phyloP scores from a whole-genome alignment of 371 early-diverging fungal genomes.

The Mucor piriformis region DNA sequence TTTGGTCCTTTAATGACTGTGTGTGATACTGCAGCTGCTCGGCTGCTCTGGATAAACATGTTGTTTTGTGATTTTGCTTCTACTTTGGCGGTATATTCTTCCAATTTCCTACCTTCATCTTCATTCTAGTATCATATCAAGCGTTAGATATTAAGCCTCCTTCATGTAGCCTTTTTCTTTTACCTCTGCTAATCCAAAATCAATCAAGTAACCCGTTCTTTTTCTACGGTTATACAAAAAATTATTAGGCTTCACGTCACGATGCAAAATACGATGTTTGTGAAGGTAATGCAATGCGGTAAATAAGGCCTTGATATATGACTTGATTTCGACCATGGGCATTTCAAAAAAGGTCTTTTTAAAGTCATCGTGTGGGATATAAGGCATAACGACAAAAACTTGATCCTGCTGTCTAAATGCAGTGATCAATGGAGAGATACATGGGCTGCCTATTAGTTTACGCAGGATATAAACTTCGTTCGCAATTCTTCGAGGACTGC shows the following conservation, averaged over 20 bases:
- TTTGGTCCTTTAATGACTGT: too few species aligned
- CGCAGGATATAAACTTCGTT: constrained; percentile 87
- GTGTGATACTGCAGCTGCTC: neutral
- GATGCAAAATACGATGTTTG: constrained; percentile 73
- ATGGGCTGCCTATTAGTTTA: constrained; percentile 54
- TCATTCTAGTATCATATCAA: constrained; percentile 12
- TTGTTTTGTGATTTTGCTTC: neutral
- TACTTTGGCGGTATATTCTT: neutral
- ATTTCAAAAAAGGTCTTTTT: constrained; percentile 25
- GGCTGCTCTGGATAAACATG: neutral
- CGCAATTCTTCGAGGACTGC: constrained; percentile 82
- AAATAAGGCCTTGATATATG: constrained; percentile 83
- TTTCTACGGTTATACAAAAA: constrained; percentile 82
- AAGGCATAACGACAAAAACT: constrained; percentile 88
- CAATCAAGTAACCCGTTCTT: constrained; percentile 90
- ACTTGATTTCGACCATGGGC: constrained; percentile 66
- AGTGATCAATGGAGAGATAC: constrained; percentile 82
- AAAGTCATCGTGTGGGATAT: constrained; percentile 87
- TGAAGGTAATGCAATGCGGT: constrained; percentile 79
- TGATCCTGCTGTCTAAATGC: constrained; percentile 86
- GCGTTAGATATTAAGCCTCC: neutral
- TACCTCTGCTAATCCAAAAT: constrained; percentile 97
- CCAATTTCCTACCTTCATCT: constrained; percentile 19
- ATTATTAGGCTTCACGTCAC: constrained; percentile 98
- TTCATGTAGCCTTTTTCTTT: neutral